Evolutionary conservation across 2,329 filamentous ascomycete genomes (phyloP).

Genomic region (Phialophora macrospora): DNA sequence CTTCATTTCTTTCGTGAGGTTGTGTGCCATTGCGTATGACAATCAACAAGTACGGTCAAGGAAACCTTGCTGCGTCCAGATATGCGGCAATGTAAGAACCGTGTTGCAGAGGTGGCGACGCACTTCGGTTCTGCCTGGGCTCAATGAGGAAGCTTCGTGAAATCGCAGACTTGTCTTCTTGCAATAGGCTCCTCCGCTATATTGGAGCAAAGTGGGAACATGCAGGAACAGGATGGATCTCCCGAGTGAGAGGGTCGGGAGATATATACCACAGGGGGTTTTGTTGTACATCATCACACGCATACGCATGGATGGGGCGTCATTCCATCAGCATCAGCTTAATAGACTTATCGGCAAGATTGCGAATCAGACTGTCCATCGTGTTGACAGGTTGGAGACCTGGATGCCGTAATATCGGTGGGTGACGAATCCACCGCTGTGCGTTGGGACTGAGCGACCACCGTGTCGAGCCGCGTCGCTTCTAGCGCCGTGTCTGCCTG

Average conservation of each 20-base stretch:
- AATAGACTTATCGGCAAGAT: conserved; percentile 8
- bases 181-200: background rate
- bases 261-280: background rate
- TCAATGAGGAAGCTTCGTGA: background rate
- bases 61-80: background rate
- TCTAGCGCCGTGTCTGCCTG: background rate
- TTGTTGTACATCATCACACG: background rate
- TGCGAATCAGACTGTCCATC: background rate
- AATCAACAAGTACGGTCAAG: background rate
- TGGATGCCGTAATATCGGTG: conserved; percentile 3
- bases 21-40: background rate
- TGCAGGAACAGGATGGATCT: background rate
- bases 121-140: background rate
- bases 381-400: background rate
- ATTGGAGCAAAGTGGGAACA: background rate
- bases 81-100: background rate
- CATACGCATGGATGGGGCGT: background rate
- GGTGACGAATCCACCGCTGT: background rate
- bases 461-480: background rate
- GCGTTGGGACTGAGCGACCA: background rate
- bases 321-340: conserved; percentile 13
- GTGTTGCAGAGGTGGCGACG: background rate
- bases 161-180: background rate
- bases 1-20: conserved; percentile 8
- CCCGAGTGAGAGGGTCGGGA: background rate